These are phyloP conservation scores for Litsea cubeba DNA, from an alignment of 164 flowering plant genomes.

Conservation along the genomic window DNA sequence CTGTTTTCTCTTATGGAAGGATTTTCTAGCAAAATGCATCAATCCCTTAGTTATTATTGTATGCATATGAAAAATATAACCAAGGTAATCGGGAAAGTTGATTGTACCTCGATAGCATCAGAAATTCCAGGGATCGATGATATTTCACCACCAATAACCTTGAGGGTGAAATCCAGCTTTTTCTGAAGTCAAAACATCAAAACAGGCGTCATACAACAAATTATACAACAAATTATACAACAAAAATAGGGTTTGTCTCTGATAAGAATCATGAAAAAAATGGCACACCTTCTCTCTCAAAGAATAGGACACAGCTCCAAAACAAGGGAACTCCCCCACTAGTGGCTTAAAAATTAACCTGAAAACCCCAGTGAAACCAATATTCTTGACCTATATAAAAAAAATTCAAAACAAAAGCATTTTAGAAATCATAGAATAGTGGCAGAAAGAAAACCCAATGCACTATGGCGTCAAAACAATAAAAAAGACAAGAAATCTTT, in stretches of 20 bases:
- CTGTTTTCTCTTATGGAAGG: background rate
- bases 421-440: background rate
- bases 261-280: conserved; percentile 3
- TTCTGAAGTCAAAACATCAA: conserved; percentile 49
- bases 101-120: conserved; percentile 81
- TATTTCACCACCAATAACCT: conserved; percentile 94
- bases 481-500: background rate
- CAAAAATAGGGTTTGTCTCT: background rate
- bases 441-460: background rate
- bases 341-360: conserved; percentile 90
- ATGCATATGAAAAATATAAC: background rate
- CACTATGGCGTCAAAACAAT: background rate
- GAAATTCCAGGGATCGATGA: conserved; percentile 80
- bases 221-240: background rate
- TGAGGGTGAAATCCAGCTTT: conserved; percentile 86
- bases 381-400: conserved; percentile 66
- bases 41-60: background rate
- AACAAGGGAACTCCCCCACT: conserved; percentile 88
- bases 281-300: conserved; percentile 70
- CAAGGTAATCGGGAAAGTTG: conserved; percentile 1
- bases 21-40: background rate
- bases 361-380: conserved; percentile 96
- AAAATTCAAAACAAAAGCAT: background rate
- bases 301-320: conserved; percentile 90
- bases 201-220: background rate